A percentile compares a stretch with the other conserved stretches of the same genome.
Conservation (phyloP, 78 protist genomes). For the Creolimax fragrantissima region DNA sequence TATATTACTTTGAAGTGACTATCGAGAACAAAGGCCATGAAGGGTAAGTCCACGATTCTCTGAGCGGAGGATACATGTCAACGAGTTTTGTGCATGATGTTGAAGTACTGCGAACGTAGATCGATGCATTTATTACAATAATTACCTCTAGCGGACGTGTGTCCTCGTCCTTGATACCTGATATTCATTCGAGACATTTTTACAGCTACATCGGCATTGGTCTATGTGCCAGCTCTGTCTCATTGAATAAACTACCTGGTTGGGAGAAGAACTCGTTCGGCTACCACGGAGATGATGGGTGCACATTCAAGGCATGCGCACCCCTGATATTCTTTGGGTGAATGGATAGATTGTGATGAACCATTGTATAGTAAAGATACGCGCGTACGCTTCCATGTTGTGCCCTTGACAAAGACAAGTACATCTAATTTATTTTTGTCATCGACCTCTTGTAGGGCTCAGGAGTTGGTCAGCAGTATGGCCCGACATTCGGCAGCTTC, state of each 20-base stretch:
- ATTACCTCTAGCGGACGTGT: no score
- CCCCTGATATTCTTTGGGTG: no score
- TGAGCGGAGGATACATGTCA: no score
- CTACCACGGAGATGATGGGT: constrained; percentile 72
- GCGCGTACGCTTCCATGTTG: no score
- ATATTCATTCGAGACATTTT: no score
- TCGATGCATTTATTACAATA: no score
- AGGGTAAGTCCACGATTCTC: constrained; percentile 48
- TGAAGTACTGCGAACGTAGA: no score
- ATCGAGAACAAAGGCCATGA: constrained; percentile 50
- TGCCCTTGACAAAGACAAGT: background rate
- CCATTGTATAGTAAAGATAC: no score
- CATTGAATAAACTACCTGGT: constrained; percentile 50
- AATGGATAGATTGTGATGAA: no score
- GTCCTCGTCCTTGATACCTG: no score
- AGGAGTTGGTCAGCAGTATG: constrained; percentile 44
- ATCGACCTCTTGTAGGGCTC: background rate
- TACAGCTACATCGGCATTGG: constrained; percentile 61
- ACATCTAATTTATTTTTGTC: background rate
- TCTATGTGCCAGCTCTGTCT: constrained; percentile 22
- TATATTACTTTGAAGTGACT: constrained; percentile 60
- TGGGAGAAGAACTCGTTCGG: constrained; percentile 66
- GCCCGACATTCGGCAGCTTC: constrained; percentile 53
- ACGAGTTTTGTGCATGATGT: no score
- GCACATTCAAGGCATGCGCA: constrained; percentile 33